Evolutionary conservation across 352 stramenopile genomes (phyloP).

Genomic region (Phytophthora europaea): DNA sequence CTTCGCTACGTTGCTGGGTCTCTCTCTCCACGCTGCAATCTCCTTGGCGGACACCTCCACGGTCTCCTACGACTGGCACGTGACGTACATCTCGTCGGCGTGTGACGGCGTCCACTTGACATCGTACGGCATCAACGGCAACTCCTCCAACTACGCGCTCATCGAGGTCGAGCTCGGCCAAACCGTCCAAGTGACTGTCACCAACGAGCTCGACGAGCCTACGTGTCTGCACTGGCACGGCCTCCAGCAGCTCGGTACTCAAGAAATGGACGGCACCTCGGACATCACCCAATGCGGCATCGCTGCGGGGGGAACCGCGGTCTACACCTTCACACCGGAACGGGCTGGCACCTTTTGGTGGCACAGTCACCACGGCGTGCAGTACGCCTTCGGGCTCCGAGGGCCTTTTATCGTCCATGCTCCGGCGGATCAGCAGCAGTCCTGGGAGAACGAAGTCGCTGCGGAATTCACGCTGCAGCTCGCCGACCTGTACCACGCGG

Average conservation of each 20-base stretch:
- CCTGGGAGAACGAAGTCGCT: conserved; percentile 28
- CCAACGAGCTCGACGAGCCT: conserved; percentile 31
- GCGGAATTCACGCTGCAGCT: conserved; percentile 40
- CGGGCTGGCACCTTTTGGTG: conserved; percentile 45
- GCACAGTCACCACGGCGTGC: conserved; percentile 40
- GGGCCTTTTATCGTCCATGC: conserved; percentile 41
- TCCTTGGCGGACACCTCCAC: conserved; percentile 22
- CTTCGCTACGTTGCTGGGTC: conserved; percentile 3
- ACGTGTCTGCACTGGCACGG: conserved; percentile 50
- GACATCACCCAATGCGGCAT: conserved; percentile 46
- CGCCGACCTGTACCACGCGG: conserved; percentile 43
- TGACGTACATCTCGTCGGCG: conserved; percentile 28
- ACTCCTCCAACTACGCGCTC: conserved; percentile 6
- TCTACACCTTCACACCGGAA: conserved; percentile 45
- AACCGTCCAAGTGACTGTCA: conserved; percentile 32
- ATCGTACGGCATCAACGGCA: conserved; percentile 40
- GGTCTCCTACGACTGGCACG: conserved; percentile 36
- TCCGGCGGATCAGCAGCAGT: conserved; percentile 8
- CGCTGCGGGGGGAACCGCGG: conserved; percentile 11
- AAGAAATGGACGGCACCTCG: conserved; percentile 49
- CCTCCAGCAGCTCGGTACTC: conserved; percentile 38
- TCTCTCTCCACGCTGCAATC: conserved; percentile 1
- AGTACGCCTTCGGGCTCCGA: conserved; percentile 42
- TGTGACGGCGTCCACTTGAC: conserved; percentile 33
- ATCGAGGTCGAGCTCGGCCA: conserved; percentile 39